These are phyloP conservation scores for Rhodotorula kratochvilovae DNA, from an alignment of 768 basidiomycete species.

Conservation along the genomic window DNA sequence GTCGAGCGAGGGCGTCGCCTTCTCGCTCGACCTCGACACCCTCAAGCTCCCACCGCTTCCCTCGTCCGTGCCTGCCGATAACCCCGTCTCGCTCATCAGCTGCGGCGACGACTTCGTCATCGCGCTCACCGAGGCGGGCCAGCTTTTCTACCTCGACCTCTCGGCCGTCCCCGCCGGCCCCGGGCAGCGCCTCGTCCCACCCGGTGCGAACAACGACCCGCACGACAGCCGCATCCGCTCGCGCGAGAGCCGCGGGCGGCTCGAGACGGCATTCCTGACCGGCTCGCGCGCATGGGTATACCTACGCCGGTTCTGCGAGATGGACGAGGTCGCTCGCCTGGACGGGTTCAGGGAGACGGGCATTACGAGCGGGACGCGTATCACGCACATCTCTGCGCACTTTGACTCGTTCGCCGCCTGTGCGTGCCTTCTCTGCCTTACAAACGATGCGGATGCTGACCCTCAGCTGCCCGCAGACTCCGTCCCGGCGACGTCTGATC, in stretches of 20 bases:
- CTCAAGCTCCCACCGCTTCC: constrained; percentile 27
- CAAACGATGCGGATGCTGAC: background rate
- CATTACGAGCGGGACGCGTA: constrained; percentile 15
- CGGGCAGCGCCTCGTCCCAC: constrained; percentile 42
- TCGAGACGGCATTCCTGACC: constrained; percentile 46
- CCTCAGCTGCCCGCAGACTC: constrained; percentile 10
- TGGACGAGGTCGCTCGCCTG: constrained; percentile 22
- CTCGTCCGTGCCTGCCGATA: background rate
- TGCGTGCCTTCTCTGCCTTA: constrained; percentile 6
- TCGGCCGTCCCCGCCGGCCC: constrained; percentile 29
- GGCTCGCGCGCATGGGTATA: constrained; percentile 49
- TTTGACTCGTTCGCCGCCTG: constrained; percentile 69
- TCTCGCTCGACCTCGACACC: constrained; percentile 26
- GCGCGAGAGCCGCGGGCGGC: constrained; percentile 42
- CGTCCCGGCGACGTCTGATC: constrained; percentile 62
- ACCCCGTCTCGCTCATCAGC: constrained; percentile 70
- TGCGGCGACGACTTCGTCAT: constrained; percentile 67
- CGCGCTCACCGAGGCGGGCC: constrained; percentile 73
- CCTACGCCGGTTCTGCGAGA: constrained; percentile 30
- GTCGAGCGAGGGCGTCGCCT: constrained; percentile 15
- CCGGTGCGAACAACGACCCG: background rate
- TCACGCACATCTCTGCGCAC: constrained; percentile 71
- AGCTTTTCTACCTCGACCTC: constrained; percentile 63
- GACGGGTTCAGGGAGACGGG: constrained; percentile 16
- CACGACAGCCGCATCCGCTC: constrained; percentile 12